Base-by-base conservation (phyloP, 2,329 filamentous ascomycete genomes). In the Aspergillus sp. region DNA sequence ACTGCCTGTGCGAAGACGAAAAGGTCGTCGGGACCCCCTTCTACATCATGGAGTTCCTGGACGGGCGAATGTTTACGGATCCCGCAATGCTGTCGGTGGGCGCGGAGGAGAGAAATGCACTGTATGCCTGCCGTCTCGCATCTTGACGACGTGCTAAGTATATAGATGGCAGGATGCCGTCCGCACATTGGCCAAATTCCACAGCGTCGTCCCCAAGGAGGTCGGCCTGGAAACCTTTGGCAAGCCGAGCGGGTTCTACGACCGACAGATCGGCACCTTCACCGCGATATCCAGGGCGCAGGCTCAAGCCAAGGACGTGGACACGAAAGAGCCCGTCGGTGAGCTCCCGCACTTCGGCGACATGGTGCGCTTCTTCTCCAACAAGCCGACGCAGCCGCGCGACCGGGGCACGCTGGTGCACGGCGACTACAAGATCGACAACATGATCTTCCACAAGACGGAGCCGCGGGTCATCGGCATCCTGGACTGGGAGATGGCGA, bases 401-500 rank as follows among this genome's bases (percentile, higher is more conserved):
- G 89, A 96, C 55, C 71, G 83, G 40, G 78, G 74, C 14, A 81
- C 80, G 4, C 72, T 95, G 41, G 80, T 96, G 17, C 91, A 96
- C 53, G 91, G 91, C 22, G 91, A 98, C 60, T 98, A 89, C 68
- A 98, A 96, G 68, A 93, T 89, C 51, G 83, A 91, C 58, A 91
- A 91, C 49, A 58, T 89, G 44, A 78, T 91, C 25, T 98, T 93
- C 58, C 85, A 95, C 66, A 82, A 83, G 63, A 88, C 83, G 0
- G 82, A 89, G 57, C 78, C 88, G 4, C 70, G 79, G 33, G 88
- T 96, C 8, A 88, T 96, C 60, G 91, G 89, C 3, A 86, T 96
- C 34, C 65, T 96, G 4, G 91, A 98, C 64, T 96, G 89, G 89
- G 91, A 96, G 66, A 94, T 98, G 86, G 86, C 86, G 22, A 96